Conservation (phyloP, 495 filamentous ascomycete species). For the Bathelium albidoporum region DNA sequence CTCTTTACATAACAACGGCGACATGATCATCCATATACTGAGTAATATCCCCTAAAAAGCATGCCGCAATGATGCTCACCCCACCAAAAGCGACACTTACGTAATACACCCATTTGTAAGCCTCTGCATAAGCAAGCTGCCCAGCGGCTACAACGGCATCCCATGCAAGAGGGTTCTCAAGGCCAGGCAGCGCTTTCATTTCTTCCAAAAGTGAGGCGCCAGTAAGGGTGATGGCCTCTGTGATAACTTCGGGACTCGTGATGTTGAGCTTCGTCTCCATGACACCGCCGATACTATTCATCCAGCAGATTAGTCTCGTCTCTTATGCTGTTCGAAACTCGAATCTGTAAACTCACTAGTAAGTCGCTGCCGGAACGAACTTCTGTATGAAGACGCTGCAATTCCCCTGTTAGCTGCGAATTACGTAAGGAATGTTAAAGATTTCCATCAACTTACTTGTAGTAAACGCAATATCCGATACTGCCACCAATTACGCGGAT, state of each 20-base stretch:
- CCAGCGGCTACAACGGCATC: conserved; percentile 51
- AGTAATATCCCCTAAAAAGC: conserved; percentile 54
- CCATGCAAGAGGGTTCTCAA: conserved; percentile 43
- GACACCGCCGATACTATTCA: conserved; percentile 44
- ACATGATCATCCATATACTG: conserved; percentile 61
- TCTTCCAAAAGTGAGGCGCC: conserved; percentile 44
- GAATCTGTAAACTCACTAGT: too few species aligned
- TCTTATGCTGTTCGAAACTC: too few species aligned
- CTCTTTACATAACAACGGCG: conserved; percentile 47
- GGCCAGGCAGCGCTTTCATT: conserved; percentile 45
- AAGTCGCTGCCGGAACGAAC: conserved; percentile 28
- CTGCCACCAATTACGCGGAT: conserved; percentile 25
- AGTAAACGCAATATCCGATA: conserved; percentile 25
- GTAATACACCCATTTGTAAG: conserved; percentile 60
- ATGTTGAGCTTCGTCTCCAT: conserved; percentile 47
- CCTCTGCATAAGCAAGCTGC: conserved; percentile 50
- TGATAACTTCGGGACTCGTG: conserved; percentile 33
- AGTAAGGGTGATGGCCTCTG: conserved; percentile 46
- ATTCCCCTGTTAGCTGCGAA: background rate
- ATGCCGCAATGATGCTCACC: conserved; percentile 50
- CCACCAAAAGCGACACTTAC: conserved; percentile 57
- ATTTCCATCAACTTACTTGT: conserved; percentile 7
- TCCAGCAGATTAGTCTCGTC: too few species aligned
- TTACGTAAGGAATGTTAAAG: background rate
- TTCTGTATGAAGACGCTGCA: conserved; percentile 8